Percentiles rank a stretch among this genome's conserved stretches.
Conservation (phyloP, 2,329 filamentous ascomycete genomes). For the Hawksworthiomyces lignivorus region DNA sequence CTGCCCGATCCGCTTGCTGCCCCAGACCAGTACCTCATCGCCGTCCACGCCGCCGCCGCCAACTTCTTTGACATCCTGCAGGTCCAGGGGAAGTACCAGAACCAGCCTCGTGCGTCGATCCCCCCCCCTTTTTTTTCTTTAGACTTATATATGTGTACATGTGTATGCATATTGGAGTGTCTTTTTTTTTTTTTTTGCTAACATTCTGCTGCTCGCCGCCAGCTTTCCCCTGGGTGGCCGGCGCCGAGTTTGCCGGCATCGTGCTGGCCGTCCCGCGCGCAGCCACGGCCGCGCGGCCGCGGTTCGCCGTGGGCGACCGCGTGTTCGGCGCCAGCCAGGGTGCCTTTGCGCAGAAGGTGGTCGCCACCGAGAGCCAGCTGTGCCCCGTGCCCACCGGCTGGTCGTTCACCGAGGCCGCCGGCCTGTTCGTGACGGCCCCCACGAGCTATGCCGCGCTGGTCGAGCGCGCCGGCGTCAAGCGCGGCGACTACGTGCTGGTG, state of each 20-base stretch:
- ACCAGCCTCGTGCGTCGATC: conserved; percentile 58
- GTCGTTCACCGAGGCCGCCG: conserved; percentile 78
- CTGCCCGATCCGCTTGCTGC: conserved; percentile 68
- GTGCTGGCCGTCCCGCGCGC: conserved; percentile 49
- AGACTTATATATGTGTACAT: neutral
- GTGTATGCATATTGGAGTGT: neutral
- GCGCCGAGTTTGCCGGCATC: conserved; percentile 78
- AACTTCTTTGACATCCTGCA: conserved; percentile 98
- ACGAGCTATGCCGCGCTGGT: conserved; percentile 84
- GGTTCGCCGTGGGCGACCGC: conserved; percentile 67
- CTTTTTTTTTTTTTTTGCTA: neutral
- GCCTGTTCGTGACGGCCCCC: conserved; percentile 84
- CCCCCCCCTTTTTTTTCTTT: neutral
- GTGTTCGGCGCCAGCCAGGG: conserved; percentile 87
- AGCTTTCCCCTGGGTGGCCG: conserved; percentile 79
- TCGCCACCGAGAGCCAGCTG: conserved; percentile 57
- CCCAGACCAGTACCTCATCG: conserved; percentile 73
- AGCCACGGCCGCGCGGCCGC: conserved; percentile 40
- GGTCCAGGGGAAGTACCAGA: conserved; percentile 91
- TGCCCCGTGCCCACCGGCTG: conserved; percentile 72
- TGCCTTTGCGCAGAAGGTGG: conserved; percentile 72
- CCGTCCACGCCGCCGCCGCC: conserved; percentile 77
- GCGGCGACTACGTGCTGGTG: conserved; percentile 79
- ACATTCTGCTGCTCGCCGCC: neutral
- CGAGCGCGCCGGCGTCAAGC: conserved; percentile 64